Percentiles rank a stretch among this genome's conserved stretches.
Conservation (phyloP, 768 basidiomycete species). For the Boletus tomentosulus region DNA sequence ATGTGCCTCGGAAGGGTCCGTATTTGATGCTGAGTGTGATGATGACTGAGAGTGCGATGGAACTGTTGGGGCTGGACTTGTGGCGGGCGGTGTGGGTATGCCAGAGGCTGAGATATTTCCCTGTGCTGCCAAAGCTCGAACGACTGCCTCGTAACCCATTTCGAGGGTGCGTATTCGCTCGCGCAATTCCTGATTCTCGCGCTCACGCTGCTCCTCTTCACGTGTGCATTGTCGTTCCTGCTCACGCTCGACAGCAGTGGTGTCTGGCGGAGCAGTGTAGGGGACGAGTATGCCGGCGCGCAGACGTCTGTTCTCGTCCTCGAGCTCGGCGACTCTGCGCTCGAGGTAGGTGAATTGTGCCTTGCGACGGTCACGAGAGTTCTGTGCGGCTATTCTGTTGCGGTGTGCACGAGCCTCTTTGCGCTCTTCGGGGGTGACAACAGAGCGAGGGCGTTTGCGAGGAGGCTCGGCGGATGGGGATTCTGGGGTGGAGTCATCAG, state of each 20-base stretch:
- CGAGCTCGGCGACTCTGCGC: constrained; percentile 63
- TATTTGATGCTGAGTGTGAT: constrained; percentile 20
- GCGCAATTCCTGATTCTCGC: constrained; percentile 69
- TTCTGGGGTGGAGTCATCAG: constrained; percentile 5
- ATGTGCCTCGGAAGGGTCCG: constrained; percentile 18
- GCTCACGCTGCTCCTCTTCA: constrained; percentile 44
- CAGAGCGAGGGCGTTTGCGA: constrained; percentile 71
- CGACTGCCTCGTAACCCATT: constrained; percentile 75
- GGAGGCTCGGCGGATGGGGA: constrained; percentile 42
- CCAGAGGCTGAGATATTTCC: constrained; percentile 29
- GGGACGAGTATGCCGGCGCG: constrained; percentile 46
- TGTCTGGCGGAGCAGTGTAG: constrained; percentile 17
- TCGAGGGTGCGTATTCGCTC: constrained; percentile 78
- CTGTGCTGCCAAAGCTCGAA: constrained; percentile 69
- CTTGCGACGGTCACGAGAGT: constrained; percentile 87
- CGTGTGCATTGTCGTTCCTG: constrained; percentile 32
- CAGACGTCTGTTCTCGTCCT: constrained; percentile 79
- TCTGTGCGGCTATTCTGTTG: constrained; percentile 91
- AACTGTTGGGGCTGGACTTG: constrained; percentile 6
- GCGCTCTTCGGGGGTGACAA: constrained; percentile 66
- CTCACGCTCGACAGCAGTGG: constrained; percentile 19
- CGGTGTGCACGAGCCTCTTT: constrained; percentile 87
- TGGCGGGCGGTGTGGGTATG: constrained; percentile 13
- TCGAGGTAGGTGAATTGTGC: constrained; percentile 73
- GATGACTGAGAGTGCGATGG: constrained; percentile 13